phyloP scores from a whole-genome alignment of 2,329 filamentous ascomycete species.

The Penicillium sp. region DNA sequence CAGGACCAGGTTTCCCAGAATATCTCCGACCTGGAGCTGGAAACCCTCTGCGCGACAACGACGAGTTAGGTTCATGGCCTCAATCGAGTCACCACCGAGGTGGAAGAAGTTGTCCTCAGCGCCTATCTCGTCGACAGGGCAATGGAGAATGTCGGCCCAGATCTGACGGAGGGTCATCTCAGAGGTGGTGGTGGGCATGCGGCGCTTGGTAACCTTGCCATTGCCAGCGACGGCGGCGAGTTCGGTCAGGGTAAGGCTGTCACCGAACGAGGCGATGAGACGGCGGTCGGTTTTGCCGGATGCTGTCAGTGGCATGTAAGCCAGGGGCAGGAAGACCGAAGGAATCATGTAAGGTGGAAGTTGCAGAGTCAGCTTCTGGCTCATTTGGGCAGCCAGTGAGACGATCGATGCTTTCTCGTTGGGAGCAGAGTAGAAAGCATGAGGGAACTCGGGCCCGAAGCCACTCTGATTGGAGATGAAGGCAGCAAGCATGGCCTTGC shows the following conservation, averaged over 20 bases:
- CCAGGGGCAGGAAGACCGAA: slow-evolving; percentile 40
- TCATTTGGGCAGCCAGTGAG: slow-evolving; percentile 17
- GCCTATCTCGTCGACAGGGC: slow-evolving; percentile 1
- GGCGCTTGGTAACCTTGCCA: background rate
- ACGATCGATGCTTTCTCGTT: slow-evolving; percentile 1
- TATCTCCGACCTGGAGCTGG: slow-evolving; percentile 18
- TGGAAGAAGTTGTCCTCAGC: slow-evolving; percentile 26
- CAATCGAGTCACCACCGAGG: slow-evolving; percentile 28
- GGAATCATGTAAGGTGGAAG: slow-evolving; percentile 39
- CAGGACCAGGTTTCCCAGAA: slow-evolving; percentile 34
- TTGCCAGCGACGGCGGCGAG: slow-evolving; percentile 22
- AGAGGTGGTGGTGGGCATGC: slow-evolving; percentile 5
- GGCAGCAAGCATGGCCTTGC: slow-evolving; percentile 17
- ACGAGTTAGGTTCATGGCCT: slow-evolving; percentile 23
- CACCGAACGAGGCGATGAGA: background rate
- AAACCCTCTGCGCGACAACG: slow-evolving; percentile 11
- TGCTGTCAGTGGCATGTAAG: slow-evolving; percentile 38
- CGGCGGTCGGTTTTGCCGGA: slow-evolving; percentile 45
- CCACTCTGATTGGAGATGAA: slow-evolving; percentile 15
- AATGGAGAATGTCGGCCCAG: slow-evolving; percentile 13
- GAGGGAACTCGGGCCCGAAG: slow-evolving; percentile 10
- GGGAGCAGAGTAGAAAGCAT: slow-evolving; percentile 6
- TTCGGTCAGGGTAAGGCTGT: slow-evolving; percentile 16
- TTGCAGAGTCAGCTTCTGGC: background rate
- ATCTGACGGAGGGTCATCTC: slow-evolving; percentile 12